Evolutionary conservation across 306 rosid species (phyloP).

Genomic region (Dryas drummondii): DNA sequence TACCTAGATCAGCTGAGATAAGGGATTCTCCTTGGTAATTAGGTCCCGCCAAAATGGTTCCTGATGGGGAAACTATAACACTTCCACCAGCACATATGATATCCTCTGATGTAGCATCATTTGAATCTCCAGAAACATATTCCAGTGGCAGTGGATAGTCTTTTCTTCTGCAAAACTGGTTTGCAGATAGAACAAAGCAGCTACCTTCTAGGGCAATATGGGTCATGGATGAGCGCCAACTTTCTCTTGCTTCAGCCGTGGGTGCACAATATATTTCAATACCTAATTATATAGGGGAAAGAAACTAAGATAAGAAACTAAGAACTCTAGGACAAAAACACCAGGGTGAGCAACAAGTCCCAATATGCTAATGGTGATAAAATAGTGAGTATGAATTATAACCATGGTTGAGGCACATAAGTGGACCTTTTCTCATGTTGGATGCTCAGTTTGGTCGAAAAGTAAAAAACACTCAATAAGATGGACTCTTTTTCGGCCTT

Average conservation of each 20-base stretch:
- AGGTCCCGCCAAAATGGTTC: slow-evolving; percentile 79
- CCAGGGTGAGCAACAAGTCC: neutral
- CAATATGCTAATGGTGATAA: slow-evolving; percentile 7
- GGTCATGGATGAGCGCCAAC: slow-evolving; percentile 76
- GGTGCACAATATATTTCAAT: slow-evolving; percentile 88
- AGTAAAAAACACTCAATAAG: slow-evolving; percentile 8
- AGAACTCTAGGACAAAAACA: too few species aligned
- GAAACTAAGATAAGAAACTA: too few species aligned
- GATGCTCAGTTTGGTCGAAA: neutral
- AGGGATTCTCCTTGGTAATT: slow-evolving; percentile 75
- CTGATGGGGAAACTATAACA: slow-evolving; percentile 78
- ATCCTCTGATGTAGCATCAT: slow-evolving; percentile 20
- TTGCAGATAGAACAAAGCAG: slow-evolving; percentile 77
- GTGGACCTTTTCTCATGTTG: neutral
- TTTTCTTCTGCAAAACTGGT: slow-evolving; percentile 71
- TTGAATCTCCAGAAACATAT: slow-evolving; percentile 51
- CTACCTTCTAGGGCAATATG: slow-evolving; percentile 85
- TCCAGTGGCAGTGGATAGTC: slow-evolving; percentile 74
- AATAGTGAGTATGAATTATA: neutral
- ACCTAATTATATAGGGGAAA: slow-evolving; percentile 31
- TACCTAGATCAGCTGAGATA: slow-evolving; percentile 82
- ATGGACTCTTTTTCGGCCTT: too few species aligned
- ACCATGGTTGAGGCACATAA: neutral
- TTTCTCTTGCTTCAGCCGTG: slow-evolving; percentile 64
- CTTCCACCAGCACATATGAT: slow-evolving; percentile 80